phyloP scores from a whole-genome alignment of 495 filamentous ascomycete genomes.

The Talaromyces wortmannii region DNA sequence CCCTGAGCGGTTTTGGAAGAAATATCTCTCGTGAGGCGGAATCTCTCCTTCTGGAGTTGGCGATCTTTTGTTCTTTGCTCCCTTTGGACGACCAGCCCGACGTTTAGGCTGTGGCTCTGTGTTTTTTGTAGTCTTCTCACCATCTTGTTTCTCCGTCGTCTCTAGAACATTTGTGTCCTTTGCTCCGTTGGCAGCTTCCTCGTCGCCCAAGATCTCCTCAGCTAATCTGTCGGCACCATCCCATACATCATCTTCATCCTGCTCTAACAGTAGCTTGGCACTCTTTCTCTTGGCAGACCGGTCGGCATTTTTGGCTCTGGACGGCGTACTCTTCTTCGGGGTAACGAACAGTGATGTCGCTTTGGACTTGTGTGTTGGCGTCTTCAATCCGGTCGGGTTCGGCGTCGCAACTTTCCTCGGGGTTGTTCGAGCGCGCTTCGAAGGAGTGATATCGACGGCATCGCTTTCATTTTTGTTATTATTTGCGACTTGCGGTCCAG shows the following conservation, averaged over 20 bases:
- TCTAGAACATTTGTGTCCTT: conserved; percentile 32
- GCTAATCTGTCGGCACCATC: conserved; percentile 69
- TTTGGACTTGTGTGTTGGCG: conserved; percentile 34
- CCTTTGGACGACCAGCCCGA: conserved; percentile 51
- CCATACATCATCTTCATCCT: conserved; percentile 65
- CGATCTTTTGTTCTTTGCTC: conserved; percentile 57
- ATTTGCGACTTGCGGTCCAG: conserved; percentile 1
- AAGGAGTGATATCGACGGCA: conserved; percentile 18
- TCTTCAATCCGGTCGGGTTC: conserved; percentile 31
- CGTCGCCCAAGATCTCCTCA: conserved; percentile 57
- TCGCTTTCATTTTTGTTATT: conserved; percentile 22
- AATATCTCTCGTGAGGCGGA: conserved; percentile 84
- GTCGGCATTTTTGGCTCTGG: conserved; percentile 61
- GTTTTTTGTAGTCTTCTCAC: conserved; percentile 17
- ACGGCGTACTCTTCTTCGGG: conserved; percentile 41
- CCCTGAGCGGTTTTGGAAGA: conserved; percentile 83
- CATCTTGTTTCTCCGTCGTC: conserved; percentile 20
- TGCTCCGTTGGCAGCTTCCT: conserved; percentile 20
- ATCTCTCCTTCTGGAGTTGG: conserved; percentile 75
- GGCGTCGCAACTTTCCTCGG: conserved; percentile 32
- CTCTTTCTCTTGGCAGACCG: conserved; percentile 84
- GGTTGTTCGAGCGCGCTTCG: conserved; percentile 23
- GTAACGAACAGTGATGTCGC: conserved; percentile 35
- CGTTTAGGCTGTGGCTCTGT: conserved; percentile 47
- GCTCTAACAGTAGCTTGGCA: conserved; percentile 64